phyloP scores from a whole-genome alignment of 495 filamentous ascomycete species.

The Penicillium cinerascens region DNA sequence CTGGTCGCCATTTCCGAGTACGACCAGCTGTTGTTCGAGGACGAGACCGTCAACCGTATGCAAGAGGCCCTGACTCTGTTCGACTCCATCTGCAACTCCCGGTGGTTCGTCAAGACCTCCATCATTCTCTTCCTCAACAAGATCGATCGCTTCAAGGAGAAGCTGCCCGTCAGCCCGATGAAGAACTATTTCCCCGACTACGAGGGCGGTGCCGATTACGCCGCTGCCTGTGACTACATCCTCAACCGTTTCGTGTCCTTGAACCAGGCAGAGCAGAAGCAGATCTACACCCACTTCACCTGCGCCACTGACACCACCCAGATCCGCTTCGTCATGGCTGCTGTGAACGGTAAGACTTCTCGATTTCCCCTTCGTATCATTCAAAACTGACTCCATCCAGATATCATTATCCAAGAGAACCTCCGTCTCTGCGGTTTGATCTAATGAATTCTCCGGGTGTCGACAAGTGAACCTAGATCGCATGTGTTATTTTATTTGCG shows the following conservation, averaged over 20 bases:
- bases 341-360: constrained; percentile 82
- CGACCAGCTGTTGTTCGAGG: constrained; percentile 96
- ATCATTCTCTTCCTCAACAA: constrained; percentile 99
- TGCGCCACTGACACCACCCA: constrained; percentile 97
- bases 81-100: constrained; percentile 98
- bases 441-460: constrained; percentile 53
- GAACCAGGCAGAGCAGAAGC: constrained; percentile 98
- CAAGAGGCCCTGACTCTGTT: constrained; percentile 97
- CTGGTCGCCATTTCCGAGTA: constrained; percentile 98
- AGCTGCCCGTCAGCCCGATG: constrained; percentile 98
- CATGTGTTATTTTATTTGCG: constrained; percentile 29
- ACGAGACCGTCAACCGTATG: constrained; percentile 89
- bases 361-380: neutral
- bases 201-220: constrained; percentile 89
- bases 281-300: constrained; percentile 99
- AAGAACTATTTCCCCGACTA: constrained; percentile 99
- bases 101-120: constrained; percentile 99
- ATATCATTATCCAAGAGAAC: constrained; percentile 99
- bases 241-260: constrained; percentile 94
- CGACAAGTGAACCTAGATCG: constrained; percentile 38
- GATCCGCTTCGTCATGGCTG: constrained; percentile 99
- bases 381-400: constrained; percentile 40
- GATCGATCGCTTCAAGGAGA: constrained; percentile 99
- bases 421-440: constrained; percentile 96
- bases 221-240: constrained; percentile 93